Base-by-base conservation (phyloP, 2,329 filamentous ascomycete species). In the Bisporella sp. region DNA sequence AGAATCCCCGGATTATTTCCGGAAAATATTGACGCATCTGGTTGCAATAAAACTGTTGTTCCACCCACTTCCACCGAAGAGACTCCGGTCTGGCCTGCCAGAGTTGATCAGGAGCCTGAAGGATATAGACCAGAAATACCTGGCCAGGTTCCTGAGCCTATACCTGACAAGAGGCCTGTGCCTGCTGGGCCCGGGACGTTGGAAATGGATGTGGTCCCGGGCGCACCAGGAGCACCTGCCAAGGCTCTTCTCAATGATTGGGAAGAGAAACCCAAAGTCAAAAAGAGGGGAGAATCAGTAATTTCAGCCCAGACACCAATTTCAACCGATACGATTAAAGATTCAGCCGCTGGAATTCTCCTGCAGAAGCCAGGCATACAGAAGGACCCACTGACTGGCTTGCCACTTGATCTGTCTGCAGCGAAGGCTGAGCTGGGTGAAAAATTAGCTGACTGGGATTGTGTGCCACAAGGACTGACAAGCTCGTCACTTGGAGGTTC, bases 1-100 rank as follows among this genome's bases (percentile, higher is more conserved):
- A 91, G 86, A 1, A 71, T 96, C 6, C 81, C 85, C 1, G 90
- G 91, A 2, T 78, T 96, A 61, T 96, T 92, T 73, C 89, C 91
- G 0, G 78, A 87, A 56, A 73, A 73, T 39, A 69, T 96, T 9
- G 89, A 96, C 68, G 83, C 85, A 7, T 87, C 84, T 30, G 90
- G 90, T 5, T 95, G 90, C 66, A 84, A 87, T 61, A 51, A 59
- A 32, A 58, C 62, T 13, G 52, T 45, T 7, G 42, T 50, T 32
- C 42, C 35, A 37, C 8, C n/a, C 35, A 37, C 35, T 9, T 37
- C n/a, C 8, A n/a, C 8, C 35, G n/a, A 37, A n/a, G 35, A 37
- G n/a, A 37, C 8, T 8, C 35, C 35, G 8, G 35, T 37, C 2
- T 8, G 30, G 21, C 46, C 54, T 9, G 33, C 45, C n/a, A 48